Conservation (phyloP, 192 early-diverging fungal species). For the Gonapodya prolifera region DNA sequence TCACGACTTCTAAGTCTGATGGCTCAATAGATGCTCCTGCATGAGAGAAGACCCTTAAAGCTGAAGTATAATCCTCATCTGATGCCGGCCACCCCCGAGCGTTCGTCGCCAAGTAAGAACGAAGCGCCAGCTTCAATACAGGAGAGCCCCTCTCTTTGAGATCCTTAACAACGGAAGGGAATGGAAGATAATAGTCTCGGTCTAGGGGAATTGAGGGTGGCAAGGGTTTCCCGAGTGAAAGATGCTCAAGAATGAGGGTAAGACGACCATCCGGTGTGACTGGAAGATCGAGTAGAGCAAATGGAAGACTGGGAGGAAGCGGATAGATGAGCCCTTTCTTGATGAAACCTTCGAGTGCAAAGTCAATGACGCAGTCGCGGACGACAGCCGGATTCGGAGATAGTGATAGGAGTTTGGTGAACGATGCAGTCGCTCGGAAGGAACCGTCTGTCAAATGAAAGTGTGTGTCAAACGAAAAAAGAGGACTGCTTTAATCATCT, state of each 20-base stretch:
- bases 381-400: not conserved
- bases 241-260: not conserved
- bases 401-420: not conserved
- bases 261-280: not conserved
- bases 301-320: not conserved
- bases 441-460: not conserved
- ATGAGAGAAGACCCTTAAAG: not conserved
- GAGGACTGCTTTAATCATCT: not conserved
- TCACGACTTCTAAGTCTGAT: not conserved
- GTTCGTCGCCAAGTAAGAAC: not conserved
- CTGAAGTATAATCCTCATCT: not conserved
- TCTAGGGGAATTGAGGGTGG: not conserved
- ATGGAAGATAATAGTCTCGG: not conserved
- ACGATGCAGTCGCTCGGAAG: not conserved
- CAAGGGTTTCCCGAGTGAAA: not conserved
- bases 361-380: not conserved
- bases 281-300: not conserved
- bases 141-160: not conserved
- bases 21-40: not conserved
- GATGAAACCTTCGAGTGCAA: not conserved
- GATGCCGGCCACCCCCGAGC: not conserved
- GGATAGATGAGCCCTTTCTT: not conserved
- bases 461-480: not conserved
- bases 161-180: not conserved
- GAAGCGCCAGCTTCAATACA: not conserved